Percentiles rank a stretch among this genome's conserved stretches.
Evolutionary conservation across 257 asterid genomes (phyloP).

Genomic region (Schizonepeta tenuifolia): DNA sequence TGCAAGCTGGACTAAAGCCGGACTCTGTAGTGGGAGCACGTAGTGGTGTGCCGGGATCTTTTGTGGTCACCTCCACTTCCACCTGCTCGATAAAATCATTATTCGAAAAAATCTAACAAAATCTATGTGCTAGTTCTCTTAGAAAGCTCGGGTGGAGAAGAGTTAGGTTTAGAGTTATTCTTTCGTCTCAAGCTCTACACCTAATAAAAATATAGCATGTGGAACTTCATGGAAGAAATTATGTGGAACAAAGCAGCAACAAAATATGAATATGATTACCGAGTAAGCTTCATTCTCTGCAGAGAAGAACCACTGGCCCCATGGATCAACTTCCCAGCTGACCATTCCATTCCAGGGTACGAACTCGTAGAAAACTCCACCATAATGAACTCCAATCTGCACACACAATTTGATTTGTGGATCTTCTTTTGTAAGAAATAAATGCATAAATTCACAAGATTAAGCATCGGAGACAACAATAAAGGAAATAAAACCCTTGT

Average conservation of each 20-base stretch:
- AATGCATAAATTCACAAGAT: background rate
- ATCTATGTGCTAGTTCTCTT: conserved; percentile 5
- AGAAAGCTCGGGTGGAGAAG: background rate
- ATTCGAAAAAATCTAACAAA: conserved; percentile 22
- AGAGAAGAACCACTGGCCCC: conserved; percentile 89
- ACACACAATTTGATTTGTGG: conserved; percentile 27
- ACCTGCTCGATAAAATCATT: conserved; percentile 49
- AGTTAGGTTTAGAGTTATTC: conserved; percentile 8
- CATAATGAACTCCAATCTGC: conserved; percentile 89
- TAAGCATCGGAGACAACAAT: too few species aligned
- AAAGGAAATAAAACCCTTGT: background rate
- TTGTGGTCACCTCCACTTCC: conserved; percentile 73
- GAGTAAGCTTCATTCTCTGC: conserved; percentile 74
- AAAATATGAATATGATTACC: conserved; percentile 44
- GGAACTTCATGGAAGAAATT: background rate
- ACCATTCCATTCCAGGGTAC: conserved; percentile 93
- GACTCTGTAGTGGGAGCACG: conserved; percentile 96
- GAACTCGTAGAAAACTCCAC: conserved; percentile 80
- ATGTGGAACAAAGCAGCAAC: conserved; percentile 1
- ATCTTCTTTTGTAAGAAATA: conserved; percentile 21
- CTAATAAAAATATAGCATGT: background rate
- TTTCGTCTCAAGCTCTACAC: conserved; percentile 1
- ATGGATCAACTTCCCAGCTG: conserved; percentile 79
- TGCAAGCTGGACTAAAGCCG: conserved; percentile 91
- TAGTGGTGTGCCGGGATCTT: conserved; percentile 77